Evolutionary conservation across 1,284 basidiomycete species (phyloP), one percentile per base, ranked within the genome.

Genomic region (Inonotus hispidus): DNA sequence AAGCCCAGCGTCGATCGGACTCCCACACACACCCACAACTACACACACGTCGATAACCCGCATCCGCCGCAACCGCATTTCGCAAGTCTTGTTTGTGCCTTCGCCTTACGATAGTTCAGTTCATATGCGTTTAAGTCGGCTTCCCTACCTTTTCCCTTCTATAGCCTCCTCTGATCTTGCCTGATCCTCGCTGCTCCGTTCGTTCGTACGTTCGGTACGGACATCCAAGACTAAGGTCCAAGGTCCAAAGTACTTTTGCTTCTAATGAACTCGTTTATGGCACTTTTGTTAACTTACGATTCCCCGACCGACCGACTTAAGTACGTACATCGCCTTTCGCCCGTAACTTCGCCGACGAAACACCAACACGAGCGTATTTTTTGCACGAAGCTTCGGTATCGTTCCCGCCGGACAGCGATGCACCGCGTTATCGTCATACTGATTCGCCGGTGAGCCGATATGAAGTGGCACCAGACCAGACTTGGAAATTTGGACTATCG

Each of bases 1-100:
- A 27, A 52, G 50, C 50, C n/a, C 50, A 52, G 50, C 50, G 50
- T 52, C 50, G 27, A 27, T 52, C 50, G 50, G 50, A 52, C 27
- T 52, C 50, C 32, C 50, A 52, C 50, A 37, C 32, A n/a, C n/a
- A n/a, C 49, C 23, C 50, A 32, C 50, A 10, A 7, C 10, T 35
- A 8, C 7, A 4, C 29, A 11, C 29, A 8, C 16, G 7, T 14
- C 32, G n/a, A n/a, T n/a, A n/a, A n/a, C n/a, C n/a, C n/a, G n/a
- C n/a, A 25, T 19, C 23, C 23, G 11, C 46, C 46, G 19, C n/a
- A n/a, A n/a, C n/a, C n/a, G n/a, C n/a, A n/a, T n/a, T n/a, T n/a
- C n/a, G n/a, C n/a, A n/a, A n/a, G n/a, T n/a, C n/a, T n/a, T n/a
- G n/a, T n/a, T n/a, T n/a, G n/a, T n/a, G n/a, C n/a, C n/a, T n/a